Conservation (phyloP, 352 stramenopile species). For the Phytophthora sojae region DNA sequence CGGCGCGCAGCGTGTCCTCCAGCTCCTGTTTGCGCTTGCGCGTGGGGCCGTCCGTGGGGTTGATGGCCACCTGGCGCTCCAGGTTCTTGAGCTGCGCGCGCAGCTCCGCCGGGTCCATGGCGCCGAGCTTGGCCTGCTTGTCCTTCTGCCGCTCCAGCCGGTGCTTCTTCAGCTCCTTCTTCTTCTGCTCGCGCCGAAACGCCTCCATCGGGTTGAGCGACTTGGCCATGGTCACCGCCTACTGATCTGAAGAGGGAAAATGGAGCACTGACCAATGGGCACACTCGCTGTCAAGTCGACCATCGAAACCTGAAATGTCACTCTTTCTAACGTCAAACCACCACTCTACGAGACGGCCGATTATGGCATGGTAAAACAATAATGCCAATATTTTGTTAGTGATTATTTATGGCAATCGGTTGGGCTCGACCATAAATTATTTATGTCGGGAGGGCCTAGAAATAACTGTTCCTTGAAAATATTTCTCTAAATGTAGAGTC, state of each 20-base stretch:
- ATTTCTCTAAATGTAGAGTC: too few species aligned
- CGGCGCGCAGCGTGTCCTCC: slow-evolving; percentile 70
- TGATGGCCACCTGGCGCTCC: slow-evolving; percentile 64
- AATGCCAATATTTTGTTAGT: too few species aligned
- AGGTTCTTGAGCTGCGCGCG: slow-evolving; percentile 67
- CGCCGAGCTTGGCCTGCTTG: slow-evolving; percentile 65
- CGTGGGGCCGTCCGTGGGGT: slow-evolving; percentile 71
- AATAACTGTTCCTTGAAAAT: too few species aligned
- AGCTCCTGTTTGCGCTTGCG: slow-evolving; percentile 84
- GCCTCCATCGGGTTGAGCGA: slow-evolving; percentile 76
- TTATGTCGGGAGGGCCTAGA: too few species aligned
- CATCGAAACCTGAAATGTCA: background rate
- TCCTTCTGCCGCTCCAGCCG: slow-evolving; percentile 62
- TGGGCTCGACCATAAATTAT: too few species aligned
- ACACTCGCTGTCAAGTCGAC: background rate
- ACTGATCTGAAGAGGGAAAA: too few species aligned
- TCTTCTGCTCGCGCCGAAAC: slow-evolving; percentile 83
- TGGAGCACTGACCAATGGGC: too few species aligned
- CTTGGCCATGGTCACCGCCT: slow-evolving; percentile 54
- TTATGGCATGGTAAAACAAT: too few species aligned
- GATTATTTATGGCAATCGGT: too few species aligned
- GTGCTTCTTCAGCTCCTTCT: slow-evolving; percentile 88
- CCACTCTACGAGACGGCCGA: too few species aligned
- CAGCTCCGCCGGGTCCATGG: slow-evolving; percentile 67
- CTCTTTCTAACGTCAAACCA: too few species aligned